Base-by-base conservation (phyloP, 345 rosid species). In the Eucalyptus camaldulensis region DNA sequence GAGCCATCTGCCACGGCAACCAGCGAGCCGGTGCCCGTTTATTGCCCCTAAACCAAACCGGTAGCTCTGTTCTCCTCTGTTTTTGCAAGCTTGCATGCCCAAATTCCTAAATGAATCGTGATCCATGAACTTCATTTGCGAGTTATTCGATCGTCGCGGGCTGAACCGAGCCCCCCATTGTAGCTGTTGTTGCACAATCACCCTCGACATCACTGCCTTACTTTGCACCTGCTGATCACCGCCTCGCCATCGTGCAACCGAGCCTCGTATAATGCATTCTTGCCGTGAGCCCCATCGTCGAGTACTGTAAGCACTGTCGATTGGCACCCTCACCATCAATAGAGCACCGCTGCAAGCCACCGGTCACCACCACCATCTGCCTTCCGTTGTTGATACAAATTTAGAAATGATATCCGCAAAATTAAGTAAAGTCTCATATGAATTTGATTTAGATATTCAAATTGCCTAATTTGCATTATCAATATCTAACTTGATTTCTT, bases 191-290 rank as follows among this genome's bases (percentile, higher is more conserved):
- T 22, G 9, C 9, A 22, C 56, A 53, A 7, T 53, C 56, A 53
- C 56, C 56, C 56, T 17, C 9, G 56, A 9, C 19, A 22, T 53
- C 7, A 22, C 56, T 7, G 9, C 56, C 9, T 51, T 1, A 2
- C 5, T 0, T 12, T 21, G 8, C 8, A 21, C 9, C 1, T 22
- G 10, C 27, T 11, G 5, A 21, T 54, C 60, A 1, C 60, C 8
- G 60, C 60, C 60, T 54, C 8, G 2, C 1, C 27, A 22, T 54
- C 12, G 8, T 10, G 11, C 11, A 54, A 54, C 1, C 6, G 6
- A 54, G 27, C 27, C 60, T 54, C 60, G 60, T 2, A 54, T 22
- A 27, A 10, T 54, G 12, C 25, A 54, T 56, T 56, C 62, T 56
- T 2, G 27, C 6, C 27, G 62, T 21, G 62, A 56, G 10, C 62